Base-by-base conservation (phyloP, 2,329 filamentous ascomycete species). In the Biscogniauxia marginata region DNA sequence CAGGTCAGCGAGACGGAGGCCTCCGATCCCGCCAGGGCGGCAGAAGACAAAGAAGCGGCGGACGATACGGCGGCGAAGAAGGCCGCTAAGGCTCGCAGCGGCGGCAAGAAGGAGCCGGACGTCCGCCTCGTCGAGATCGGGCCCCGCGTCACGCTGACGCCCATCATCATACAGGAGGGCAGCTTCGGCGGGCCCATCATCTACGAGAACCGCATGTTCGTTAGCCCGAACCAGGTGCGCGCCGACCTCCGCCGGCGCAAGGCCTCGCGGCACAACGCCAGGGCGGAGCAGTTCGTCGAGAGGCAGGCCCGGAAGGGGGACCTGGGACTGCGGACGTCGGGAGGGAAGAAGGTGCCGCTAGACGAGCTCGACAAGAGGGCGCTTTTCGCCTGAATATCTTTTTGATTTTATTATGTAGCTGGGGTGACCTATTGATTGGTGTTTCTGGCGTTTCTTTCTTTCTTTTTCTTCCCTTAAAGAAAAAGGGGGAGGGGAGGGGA, bases 171-270 rank as follows among this genome's bases (percentile, higher is more conserved):
- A 64, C 86, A 96, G 66, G 95, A 99, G 73, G 92, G 91, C 46
- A 93, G 90, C 59, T 98, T 99, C 66, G 93, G 93, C 53, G 95
- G 95, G 0, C 93, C 95, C 3, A 91, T 98, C 63, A 96, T 99
- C 70, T 99, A 96, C 77, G 91, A 98, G 80, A 98, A 98, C 79
- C 95, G 91, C 81, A 89, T 96, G 73, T 99, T 96, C 68, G 90
- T 99, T 53, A 95, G 89, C 64, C 95, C 95, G 8, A 99, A 99
- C 83, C 91, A 97, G 76, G 85, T 98, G 62, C 83, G 95, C 63
- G 81, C 91, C 44, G 95, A 98, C 62, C 74, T 96, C 65, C 82
- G 91, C 65, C 79, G 85, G 74, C 80, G 83, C 65, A 92, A 91
- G 79, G 91, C 93, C 0, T 83, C 85, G 49, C 85, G 85, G 64